Evolutionary conservation across 495 filamentous ascomycete genomes (phyloP), one percentile per base, ranked within the genome.

Genomic region (Chlorociboria aeruginascens): DNA sequence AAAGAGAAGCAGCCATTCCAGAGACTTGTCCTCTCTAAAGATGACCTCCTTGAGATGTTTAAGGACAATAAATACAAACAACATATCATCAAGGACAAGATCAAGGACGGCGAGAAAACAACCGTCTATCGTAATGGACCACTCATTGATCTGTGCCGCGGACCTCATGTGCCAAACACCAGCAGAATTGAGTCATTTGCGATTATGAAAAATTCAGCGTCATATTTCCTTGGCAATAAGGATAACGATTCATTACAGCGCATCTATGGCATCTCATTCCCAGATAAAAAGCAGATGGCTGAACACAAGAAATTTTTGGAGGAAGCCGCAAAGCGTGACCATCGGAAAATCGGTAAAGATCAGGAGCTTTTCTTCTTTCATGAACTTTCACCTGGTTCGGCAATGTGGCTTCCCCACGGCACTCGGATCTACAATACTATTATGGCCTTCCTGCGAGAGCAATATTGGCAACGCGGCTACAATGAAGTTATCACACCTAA

Each of bases 341-440:
- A 98, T 53, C 70, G 89, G 31, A 81, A 81, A 64, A 84, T 98
- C 51, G 93, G 89, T 45, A 84, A 80, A 54, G 89, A 95, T 34
- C 92, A 98, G 59, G 89, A 98, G 61, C 78, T 98, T 8, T 96
- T 95, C 69, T 93, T 96, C 71, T 97, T 97, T 67, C 78, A 93
- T 53, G 87, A 95, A 40, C 69, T 80, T 16, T 94, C 88, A 7
- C 93, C 92, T 1, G 92, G 92, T 13, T 90, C 83, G n/a, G 78
- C 81, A 38, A 95, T 98, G 73, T 85, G 90, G 62, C 71, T 95
- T n/a, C 92, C 89, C 7, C 83, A 92, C 57, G 92, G 92, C 31
- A 86, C 82, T 59, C 78, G 82, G 52, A 95, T 98, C 56, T 85
- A 95, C 70, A 97, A 96, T 60, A 79, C 84, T 11, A 65, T 98